Percentiles rank a stretch among this genome's conserved stretches.
Conservation (phyloP, 208 protist species). For the Trichomonas vaginalis region DNA sequence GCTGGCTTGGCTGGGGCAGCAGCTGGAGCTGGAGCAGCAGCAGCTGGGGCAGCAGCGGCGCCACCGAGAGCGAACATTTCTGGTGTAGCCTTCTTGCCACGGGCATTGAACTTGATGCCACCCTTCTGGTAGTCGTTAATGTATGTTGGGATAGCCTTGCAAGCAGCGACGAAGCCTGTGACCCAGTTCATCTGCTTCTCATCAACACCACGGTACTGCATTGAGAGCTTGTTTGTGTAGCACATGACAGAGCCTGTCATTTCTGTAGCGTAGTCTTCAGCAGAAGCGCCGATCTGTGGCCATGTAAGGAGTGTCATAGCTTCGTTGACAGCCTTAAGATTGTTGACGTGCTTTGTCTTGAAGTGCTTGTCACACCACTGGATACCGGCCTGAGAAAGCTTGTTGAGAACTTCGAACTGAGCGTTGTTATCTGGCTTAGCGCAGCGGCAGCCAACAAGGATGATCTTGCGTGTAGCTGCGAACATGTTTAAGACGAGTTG, state of each 20-base stretch:
- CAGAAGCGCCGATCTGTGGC: not conserved
- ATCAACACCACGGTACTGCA: not conserved
- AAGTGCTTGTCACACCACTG: not conserved
- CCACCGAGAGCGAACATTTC: not conserved
- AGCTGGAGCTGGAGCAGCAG: not conserved
- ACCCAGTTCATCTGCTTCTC: not conserved
- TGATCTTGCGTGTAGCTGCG: not conserved
- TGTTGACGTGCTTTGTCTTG: not conserved
- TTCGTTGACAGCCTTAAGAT: not conserved
- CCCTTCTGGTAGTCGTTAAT: constrained; percentile 9
- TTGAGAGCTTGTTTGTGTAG: not conserved
- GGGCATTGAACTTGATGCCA: not conserved
- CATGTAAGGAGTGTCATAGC: not conserved
- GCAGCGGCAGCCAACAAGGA: not conserved
- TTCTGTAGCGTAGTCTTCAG: not conserved
- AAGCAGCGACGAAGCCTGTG: not conserved
- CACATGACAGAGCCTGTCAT: not conserved
- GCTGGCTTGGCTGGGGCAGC: not conserved
- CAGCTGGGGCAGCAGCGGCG: not conserved
- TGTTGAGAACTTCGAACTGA: not conserved
- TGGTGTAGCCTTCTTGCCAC: not conserved
- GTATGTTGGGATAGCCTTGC: not conserved
- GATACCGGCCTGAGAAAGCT: not conserved
- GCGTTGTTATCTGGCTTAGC: not conserved
- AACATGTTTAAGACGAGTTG: not conserved